A percentile compares a stretch with the other conserved stretches of the same genome.
Conservation (phyloP, 2,329 filamentous ascomycete species). For the Aspergillus melleus region DNA sequence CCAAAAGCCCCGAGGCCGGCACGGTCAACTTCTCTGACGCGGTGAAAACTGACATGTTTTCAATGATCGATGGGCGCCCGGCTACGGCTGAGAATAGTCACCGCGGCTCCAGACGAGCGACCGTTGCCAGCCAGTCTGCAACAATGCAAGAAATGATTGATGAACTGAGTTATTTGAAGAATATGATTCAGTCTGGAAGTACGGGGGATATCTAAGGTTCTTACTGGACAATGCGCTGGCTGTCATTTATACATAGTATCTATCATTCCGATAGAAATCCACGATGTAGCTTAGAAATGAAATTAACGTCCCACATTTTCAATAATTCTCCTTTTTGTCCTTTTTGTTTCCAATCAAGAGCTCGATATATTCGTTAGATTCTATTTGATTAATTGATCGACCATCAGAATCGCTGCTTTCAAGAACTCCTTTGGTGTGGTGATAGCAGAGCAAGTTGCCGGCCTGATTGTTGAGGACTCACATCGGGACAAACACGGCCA, state of each 20-base stretch:
- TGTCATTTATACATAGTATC: neutral
- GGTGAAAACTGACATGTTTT: slow-evolving; percentile 3
- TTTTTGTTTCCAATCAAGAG: no score
- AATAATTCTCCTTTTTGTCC: no score
- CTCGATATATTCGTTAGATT: no score
- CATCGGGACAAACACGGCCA: slow-evolving; percentile 1
- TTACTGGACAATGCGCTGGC: neutral
- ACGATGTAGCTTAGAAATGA: neutral
- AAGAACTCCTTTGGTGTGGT: no score
- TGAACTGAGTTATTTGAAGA: slow-evolving; percentile 53
- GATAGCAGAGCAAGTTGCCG: no score
- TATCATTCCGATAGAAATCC: neutral
- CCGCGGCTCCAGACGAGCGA: slow-evolving; percentile 18
- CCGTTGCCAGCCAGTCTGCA: slow-evolving; percentile 30
- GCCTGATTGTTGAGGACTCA: neutral
- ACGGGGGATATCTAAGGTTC: slow-evolving; percentile 14
- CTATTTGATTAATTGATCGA: no score
- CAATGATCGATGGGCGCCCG: neutral
- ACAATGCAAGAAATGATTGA: slow-evolving; percentile 52
- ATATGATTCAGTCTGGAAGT: slow-evolving; percentile 43
- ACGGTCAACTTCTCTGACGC: slow-evolving; percentile 23
- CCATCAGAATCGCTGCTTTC: no score
- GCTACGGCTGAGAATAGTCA: slow-evolving; percentile 2
- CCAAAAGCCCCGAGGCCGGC: slow-evolving; percentile 25
- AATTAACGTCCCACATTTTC: neutral